Percentiles rank a stretch among this genome's conserved stretches.
These are phyloP conservation scores for Capsicum pubescens DNA, from an alignment of 257 asterid genomes.

Conservation along the genomic window DNA sequence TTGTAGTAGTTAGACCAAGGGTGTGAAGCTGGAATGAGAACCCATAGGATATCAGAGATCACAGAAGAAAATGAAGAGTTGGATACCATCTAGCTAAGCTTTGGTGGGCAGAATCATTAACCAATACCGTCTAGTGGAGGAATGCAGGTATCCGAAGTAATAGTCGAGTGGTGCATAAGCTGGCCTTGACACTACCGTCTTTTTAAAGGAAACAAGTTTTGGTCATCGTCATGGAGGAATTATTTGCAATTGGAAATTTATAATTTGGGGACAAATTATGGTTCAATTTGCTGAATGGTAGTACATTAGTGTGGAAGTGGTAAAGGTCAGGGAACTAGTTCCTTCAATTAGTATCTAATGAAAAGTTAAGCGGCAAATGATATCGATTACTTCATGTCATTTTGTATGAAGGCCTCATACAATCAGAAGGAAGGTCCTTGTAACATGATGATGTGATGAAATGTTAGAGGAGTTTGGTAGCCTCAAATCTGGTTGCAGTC, in stretches of 20 bases:
- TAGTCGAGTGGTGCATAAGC: not conserved
- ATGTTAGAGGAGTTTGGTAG: not conserved
- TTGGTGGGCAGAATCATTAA: not conserved
- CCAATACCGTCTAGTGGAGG: not conserved
- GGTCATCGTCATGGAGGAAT: not conserved
- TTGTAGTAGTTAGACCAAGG: not conserved
- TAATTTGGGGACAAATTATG: not conserved
- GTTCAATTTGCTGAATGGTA: not conserved
- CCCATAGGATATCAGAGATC: not conserved
- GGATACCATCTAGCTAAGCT: not conserved
- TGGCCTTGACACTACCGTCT: not conserved
- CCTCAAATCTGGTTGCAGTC: not conserved
- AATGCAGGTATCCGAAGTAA: not conserved
- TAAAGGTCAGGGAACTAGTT: not conserved
- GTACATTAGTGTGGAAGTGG: not conserved
- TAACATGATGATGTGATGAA: constrained; percentile 1
- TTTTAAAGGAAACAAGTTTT: not conserved
- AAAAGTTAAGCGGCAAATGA: not conserved
- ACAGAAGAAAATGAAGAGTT: not conserved
- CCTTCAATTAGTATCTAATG: constrained; percentile 6
- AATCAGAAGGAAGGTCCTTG: not conserved
- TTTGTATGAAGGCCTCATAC: not conserved
- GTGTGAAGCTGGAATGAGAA: constrained; percentile 1
- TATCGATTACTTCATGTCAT: not conserved
- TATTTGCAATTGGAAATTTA: not conserved